Evolutionary conservation across 2,329 filamentous ascomycete species (phyloP), one percentile per base, ranked within the genome.

Genomic region (Lachnellula subtilissima): DNA sequence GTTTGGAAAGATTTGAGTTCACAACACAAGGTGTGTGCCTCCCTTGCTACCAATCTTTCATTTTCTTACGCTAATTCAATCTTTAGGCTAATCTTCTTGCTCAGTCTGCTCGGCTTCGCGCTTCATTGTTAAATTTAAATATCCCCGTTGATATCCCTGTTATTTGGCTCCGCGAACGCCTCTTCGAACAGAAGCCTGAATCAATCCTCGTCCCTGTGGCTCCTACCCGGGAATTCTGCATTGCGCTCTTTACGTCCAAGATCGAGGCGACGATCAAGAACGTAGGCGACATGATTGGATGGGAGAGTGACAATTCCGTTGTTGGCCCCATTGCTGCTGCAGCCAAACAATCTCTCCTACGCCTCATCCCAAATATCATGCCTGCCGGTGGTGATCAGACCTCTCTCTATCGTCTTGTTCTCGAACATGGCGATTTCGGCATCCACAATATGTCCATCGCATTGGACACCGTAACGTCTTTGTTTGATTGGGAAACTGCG

Each of bases 401-500:
- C 40, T 54, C 53, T 54, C 39, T 69, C 7, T 70, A 71, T 55
- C 67, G 64, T 19, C 60, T 69, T n/a, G 70, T 71, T 50, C 63
- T 72, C 22, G 65, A 72, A 4, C 68, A 72, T 48, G 69, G 68
- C 14, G 68, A 71, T 57, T 71, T 68, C 57, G 69, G 69, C 42
- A 66, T 70, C 43, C 67, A 71, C 54, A 71, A 70, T 48, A 68
- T 66, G 62, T 65, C 64, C 3, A 61, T 67, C 39, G 54, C 50
- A 43, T 56, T 57, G 28, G 61, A 67, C 12, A 40, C 48, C 6
- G 54, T 70, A 22, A 70, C 68, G 28, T 70, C 67, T 12, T 49
- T 71, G 9, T 69, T 61, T 56, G 68, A 71, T 55, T 56, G 28
- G 53, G 68, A 71, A 55, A 69, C 64, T 28, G 65, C 60, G 9